phyloP scores from a whole-genome alignment of 768 basidiomycete species.

The Tricholoma bakamatsutake region DNA sequence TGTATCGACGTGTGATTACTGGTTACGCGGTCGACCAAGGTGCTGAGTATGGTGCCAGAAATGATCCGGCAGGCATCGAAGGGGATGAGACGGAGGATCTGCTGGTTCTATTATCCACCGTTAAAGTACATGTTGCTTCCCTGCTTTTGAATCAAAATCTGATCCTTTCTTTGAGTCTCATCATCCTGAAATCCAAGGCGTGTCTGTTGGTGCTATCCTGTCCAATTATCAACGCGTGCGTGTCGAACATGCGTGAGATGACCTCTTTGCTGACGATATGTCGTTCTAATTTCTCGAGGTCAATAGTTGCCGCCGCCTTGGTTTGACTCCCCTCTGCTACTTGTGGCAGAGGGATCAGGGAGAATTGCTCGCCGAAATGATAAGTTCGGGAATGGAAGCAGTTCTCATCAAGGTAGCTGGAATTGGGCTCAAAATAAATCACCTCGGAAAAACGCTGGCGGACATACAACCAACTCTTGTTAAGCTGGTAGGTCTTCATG shows the following conservation, averaged over 20 bases:
- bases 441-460: slow-evolving; percentile 72
- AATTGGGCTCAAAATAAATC: slow-evolving; percentile 71
- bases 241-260: slow-evolving; percentile 90
- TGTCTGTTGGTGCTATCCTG: slow-evolving; percentile 94
- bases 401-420: slow-evolving; percentile 95
- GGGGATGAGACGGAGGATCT: slow-evolving; percentile 99
- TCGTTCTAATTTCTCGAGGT: not conserved
- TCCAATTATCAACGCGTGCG: slow-evolving; percentile 96
- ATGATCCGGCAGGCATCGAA: slow-evolving; percentile 37
- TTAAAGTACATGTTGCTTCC: slow-evolving; percentile 53
- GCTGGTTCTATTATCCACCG: slow-evolving; percentile 57
- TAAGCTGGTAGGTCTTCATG: slow-evolving; percentile 51
- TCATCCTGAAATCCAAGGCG: slow-evolving; percentile 79
- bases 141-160: not conserved
- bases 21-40: slow-evolving; percentile 79
- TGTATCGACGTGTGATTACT: slow-evolving; percentile 75
- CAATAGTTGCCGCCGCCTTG: slow-evolving; percentile 74
- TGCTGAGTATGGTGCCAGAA: slow-evolving; percentile 77
- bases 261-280: not conserved
- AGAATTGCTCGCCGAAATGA: slow-evolving; percentile 85
- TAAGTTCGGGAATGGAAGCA: slow-evolving; percentile 69
- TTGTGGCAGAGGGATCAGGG: slow-evolving; percentile 92
- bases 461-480: slow-evolving; percentile 69
- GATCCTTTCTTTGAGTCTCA: slow-evolving; percentile 37
- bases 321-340: slow-evolving; percentile 75